Evolutionary conservation across 306 rosid species (phyloP).

Genomic region (Pterocarpus macrocarpus): DNA sequence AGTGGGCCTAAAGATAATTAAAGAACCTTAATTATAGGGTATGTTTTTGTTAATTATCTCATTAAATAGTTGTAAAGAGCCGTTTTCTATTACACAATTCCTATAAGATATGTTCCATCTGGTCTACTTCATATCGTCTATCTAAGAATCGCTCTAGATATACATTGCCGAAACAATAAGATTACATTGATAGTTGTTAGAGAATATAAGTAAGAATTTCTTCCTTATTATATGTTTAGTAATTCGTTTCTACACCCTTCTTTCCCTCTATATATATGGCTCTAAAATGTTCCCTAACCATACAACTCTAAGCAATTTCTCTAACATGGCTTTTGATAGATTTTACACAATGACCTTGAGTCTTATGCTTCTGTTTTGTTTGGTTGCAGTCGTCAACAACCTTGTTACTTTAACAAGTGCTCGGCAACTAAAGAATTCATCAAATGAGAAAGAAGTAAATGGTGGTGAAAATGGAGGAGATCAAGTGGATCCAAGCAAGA

Average conservation of each 20-base stretch:
- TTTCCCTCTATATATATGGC: conserved; percentile 32
- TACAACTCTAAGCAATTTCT: not conserved
- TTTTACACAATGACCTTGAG: conserved; percentile 8
- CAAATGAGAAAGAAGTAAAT: not conserved
- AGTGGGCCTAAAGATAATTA: no score
- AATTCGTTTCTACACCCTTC: not conserved
- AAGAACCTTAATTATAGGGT: no score
- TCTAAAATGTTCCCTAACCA: not conserved
- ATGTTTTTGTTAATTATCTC: no score
- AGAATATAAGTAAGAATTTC: no score
- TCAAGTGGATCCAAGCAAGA: conserved; percentile 6
- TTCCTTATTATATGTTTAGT: no score
- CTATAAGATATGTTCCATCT: no score
- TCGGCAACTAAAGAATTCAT: conserved; percentile 18
- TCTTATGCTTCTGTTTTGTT: conserved; percentile 36
- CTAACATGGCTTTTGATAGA: not conserved
- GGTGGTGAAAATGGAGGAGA: not conserved
- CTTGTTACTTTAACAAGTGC: conserved; percentile 26
- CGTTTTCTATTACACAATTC: no score
- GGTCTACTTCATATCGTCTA: no score
- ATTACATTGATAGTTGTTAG: no score
- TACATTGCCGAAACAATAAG: no score
- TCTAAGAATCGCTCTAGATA: no score
- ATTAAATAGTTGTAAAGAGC: no score
- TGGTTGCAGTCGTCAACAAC: conserved; percentile 24